Base-by-base conservation (phyloP, 495 filamentous ascomycete genomes). In the Podospora tetraspora region DNA sequence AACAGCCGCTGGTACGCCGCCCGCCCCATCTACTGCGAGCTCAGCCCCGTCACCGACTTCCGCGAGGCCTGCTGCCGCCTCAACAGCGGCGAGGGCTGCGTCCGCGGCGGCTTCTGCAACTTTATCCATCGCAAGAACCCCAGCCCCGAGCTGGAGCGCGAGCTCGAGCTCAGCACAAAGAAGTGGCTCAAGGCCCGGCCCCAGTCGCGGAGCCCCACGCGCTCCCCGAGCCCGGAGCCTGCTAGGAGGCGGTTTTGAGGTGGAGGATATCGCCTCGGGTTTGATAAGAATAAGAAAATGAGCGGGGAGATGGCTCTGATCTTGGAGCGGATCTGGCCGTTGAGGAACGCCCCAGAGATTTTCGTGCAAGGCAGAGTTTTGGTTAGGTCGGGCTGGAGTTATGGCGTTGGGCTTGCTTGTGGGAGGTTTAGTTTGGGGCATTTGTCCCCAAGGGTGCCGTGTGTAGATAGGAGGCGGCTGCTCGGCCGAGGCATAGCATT, bases 71-170 rank as follows among this genome's bases (percentile, higher is more conserved):
- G 95, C 79, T 99, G 95, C 81, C 85, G 95, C 60, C 83, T 98
- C 62, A 99, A 99, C 77, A 90, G 86, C 58, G 95, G 94, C 56
- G 95, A 98, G 77, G 95, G 95, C 3, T 99, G 95, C 81, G 94
- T 97, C 22, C 84, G 95, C 66, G 96, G 93, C 57, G 95, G 95
- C 2, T 98, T 98, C 82, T 99, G 95, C 85, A 99, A 99, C 77
- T 99, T 99, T 79, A 99, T 99, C 66, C 95, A 99, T 74, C 87
- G 95, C 66, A 98, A 98, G 84, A 94, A 98, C 76, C 94, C 95
- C 6, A 86, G 85, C 70, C 82, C 89, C 24, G 95, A 97, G 79
- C 80, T 99, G 67, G 96, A 99, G 25, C 81, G 92, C 58, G 96
- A 98, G 74, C 77, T 99, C 72, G 88, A 92, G 69, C 83, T 97